A percentile compares a stretch with the other conserved stretches of the same genome.
These are phyloP conservation scores for Solanum peruvianum DNA, from an alignment of 257 asterid genomes.

Conservation along the genomic window DNA sequence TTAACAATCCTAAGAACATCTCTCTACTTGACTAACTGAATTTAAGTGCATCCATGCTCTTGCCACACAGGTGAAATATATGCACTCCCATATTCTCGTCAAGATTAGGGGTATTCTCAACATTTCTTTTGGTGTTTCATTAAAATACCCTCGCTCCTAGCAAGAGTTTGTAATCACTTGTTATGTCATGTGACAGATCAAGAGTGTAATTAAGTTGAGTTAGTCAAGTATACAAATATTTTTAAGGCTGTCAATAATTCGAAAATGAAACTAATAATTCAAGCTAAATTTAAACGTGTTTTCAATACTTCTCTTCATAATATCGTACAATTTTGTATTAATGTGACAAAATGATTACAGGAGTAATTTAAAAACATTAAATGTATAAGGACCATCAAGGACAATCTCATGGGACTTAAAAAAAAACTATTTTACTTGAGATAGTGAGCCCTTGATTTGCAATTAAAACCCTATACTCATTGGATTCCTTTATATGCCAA, in stretches of 20 bases:
- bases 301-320: neutral
- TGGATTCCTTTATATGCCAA: neutral
- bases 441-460: neutral
- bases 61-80: too few species aligned
- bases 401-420: neutral
- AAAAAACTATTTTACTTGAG: neutral
- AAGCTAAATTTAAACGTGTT: rapidly evolving
- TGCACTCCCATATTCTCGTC: too few species aligned
- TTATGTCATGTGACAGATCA: neutral
- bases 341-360: neutral
- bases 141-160: too few species aligned
- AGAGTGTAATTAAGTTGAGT: neutral
- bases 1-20: too few species aligned
- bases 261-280: too few species aligned
- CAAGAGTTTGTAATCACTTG: neutral
- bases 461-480: neutral
- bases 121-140: neutral
- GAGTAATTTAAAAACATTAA: neutral
- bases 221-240: neutral
- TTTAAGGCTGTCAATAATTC: too few species aligned
- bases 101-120: neutral
- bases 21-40: too few species aligned
- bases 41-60: too few species aligned
- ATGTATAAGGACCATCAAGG: neutral
- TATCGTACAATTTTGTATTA: neutral